These are phyloP conservation scores for Aspergillus novoparasiticus DNA, from an alignment of 2,329 filamentous ascomycete genomes.

Conservation along the genomic window DNA sequence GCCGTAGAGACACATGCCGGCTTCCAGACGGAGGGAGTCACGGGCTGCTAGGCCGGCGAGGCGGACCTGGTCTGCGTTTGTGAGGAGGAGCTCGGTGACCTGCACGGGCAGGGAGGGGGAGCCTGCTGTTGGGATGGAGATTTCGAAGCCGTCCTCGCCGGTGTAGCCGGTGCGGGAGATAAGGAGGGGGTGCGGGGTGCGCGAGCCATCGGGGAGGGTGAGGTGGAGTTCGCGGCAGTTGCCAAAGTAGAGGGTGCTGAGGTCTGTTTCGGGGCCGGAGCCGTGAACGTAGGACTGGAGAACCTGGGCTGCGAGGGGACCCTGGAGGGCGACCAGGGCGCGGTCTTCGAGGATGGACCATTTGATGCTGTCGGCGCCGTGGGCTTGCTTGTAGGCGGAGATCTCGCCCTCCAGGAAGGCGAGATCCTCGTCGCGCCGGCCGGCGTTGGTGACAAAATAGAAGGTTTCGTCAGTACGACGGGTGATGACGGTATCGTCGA, in stretches of 20 bases:
- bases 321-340: slow-evolving; percentile 87
- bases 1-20: slow-evolving; percentile 99
- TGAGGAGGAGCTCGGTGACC: slow-evolving; percentile 71
- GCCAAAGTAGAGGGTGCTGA: slow-evolving; percentile 80
- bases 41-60: slow-evolving; percentile 87
- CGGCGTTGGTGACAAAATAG: slow-evolving; percentile 95
- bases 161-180: slow-evolving; percentile 93
- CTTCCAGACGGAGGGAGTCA: slow-evolving; percentile 90
- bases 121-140: slow-evolving; percentile 73
- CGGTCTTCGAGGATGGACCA: slow-evolving; percentile 73
- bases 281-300: slow-evolving; percentile 65
- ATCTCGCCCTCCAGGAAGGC: slow-evolving; percentile 74
- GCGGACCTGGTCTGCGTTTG: slow-evolving; percentile 66
- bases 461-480: slow-evolving; percentile 73
- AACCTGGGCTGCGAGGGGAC: slow-evolving; percentile 72
- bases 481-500: slow-evolving; percentile 92
- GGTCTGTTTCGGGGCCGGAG: slow-evolving; percentile 51
- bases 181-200: slow-evolving; percentile 59
- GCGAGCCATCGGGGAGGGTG: slow-evolving; percentile 58
- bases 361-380: slow-evolving; percentile 56
- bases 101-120: slow-evolving; percentile 49
- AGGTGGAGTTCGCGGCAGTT: slow-evolving; percentile 69
- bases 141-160: slow-evolving; percentile 97
- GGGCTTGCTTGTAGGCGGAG: slow-evolving; percentile 57
- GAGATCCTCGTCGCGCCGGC: slow-evolving; percentile 84